Conservation (phyloP, 192 early-diverging fungal genomes). For the Kickxella alabastrina region DNA sequence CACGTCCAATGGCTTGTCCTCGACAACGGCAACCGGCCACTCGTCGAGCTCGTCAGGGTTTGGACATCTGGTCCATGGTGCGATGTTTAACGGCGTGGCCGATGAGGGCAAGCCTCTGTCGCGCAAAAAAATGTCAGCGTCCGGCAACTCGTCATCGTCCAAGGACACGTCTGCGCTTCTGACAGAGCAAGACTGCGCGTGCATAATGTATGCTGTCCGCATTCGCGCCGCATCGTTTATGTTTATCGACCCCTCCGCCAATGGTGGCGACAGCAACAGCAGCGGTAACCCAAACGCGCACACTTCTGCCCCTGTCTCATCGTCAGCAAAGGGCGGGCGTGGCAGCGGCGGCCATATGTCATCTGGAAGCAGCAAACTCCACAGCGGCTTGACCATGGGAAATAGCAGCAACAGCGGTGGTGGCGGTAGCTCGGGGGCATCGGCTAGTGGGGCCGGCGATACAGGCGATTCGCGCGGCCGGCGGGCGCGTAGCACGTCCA, state of each 20-base stretch:
- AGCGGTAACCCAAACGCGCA: conserved; percentile 6
- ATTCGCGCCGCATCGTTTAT: conserved; percentile 49
- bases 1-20: conserved; percentile 15
- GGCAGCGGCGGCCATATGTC: conserved; percentile 31
- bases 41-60: conserved; percentile 22
- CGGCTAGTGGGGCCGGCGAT: conserved; percentile 16
- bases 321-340: conserved; percentile 24
- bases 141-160: conserved; percentile 3
- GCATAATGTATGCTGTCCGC: conserved; percentile 48
- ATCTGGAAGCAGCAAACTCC: conserved; percentile 13
- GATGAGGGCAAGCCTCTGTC: conserved; percentile 31
- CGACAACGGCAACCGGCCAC: conserved; percentile 12
- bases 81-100: conserved; percentile 30
- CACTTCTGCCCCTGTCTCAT: conserved; percentile 31
- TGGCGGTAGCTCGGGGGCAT: conserved; percentile 2
- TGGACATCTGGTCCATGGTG: conserved; percentile 36
- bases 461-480: conserved; percentile 20
- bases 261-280: not conserved
- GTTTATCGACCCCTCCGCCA: conserved; percentile 35
- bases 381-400: too few relatives aligned
- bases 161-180: conserved; percentile 28
- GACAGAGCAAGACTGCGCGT: conserved; percentile 50
- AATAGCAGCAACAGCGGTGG: not conserved
- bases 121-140: conserved; percentile 41
- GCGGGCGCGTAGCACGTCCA: conserved; percentile 42